Evolutionary conservation across 352 stramenopile species (phyloP), one percentile per base, ranked within the genome.

Genomic region (Pythium phragmitis): DNA sequence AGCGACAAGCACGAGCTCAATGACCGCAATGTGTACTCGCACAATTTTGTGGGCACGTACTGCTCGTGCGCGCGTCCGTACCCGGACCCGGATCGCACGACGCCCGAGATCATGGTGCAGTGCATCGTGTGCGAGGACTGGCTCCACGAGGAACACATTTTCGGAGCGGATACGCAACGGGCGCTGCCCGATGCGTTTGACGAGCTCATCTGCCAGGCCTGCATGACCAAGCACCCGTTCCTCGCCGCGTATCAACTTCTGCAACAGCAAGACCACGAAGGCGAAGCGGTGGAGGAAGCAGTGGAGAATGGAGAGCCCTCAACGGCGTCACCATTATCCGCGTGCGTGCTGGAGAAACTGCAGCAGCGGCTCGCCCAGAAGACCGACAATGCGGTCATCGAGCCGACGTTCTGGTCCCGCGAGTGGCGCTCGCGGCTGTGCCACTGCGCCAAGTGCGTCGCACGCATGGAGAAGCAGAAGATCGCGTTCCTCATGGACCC

Each of bases 81-180:
- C 62, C 83, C 83, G 5, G 83, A 92, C 49, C 83, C 80, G 14
- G 83, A 88, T 60, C 74, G 79, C n/a, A 88, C 71, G 48, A 87
- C 69, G 6, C 59, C 66, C 14, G 83, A 92, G 57, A 57, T 88
- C 4, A 92, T 92, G 83, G 72, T 90, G 26, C 83, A 92, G 68
- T 92, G 83, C 42, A 66, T 89, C 37, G 70, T 92, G 28, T 92
- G 83, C 59, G 83, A 92, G 66, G 83, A 92, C 61, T 92, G 83
- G 83, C 65, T 90, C 56, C 83, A 92, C 49, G 77, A 89, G 54
- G 80, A 88, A 52, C 83, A 92, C 64, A 74, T 92, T 53, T 77
- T 76, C 43, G 55, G 67, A n/a, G n/a, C n/a, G 2, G 37, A 28
- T 26, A 9, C 45, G 47, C 14, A 23, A 11, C 39, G 21, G 21